Conservation (phyloP, 1,139 yeast genomes). For the Yamadazyma triangularis region DNA sequence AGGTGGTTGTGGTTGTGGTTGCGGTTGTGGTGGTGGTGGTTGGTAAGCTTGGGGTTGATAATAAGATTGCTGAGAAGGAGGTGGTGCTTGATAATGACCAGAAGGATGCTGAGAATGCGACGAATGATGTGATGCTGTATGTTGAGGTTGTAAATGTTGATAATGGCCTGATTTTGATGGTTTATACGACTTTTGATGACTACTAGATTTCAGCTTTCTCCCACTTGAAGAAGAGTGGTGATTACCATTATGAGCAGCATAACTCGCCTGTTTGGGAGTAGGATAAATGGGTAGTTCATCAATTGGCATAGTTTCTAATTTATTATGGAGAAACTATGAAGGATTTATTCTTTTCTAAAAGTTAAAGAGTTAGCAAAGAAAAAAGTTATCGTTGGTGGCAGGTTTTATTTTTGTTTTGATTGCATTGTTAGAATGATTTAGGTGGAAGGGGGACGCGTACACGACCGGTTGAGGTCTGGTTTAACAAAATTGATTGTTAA, state of each 20-base stretch:
- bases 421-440: no score
- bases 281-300: conserved; percentile 47
- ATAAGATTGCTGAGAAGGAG: conserved; percentile 13
- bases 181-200: conserved; percentile 1
- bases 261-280: conserved; percentile 45
- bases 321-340: no score
- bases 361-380: no score
- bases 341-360: no score
- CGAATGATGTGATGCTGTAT: conserved; percentile 9
- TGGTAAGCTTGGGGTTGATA: conserved; percentile 4
- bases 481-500: no score
- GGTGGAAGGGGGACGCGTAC: no score
- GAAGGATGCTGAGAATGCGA: conserved; percentile 2
- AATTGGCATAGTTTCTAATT: no score
- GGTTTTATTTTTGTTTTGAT: no score
- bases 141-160: conserved; percentile 3
- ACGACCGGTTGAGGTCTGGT: no score
- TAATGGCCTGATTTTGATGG: conserved; percentile 9
- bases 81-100: conserved; percentile 1
- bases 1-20: no score
- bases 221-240: conserved; percentile 2
- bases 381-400: no score
- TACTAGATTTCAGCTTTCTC: background rate
- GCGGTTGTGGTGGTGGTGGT: background rate
- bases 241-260: conserved; percentile 18